These are phyloP conservation scores for Solanum rostratum DNA, from an alignment of 257 asterid species.

Conservation along the genomic window DNA sequence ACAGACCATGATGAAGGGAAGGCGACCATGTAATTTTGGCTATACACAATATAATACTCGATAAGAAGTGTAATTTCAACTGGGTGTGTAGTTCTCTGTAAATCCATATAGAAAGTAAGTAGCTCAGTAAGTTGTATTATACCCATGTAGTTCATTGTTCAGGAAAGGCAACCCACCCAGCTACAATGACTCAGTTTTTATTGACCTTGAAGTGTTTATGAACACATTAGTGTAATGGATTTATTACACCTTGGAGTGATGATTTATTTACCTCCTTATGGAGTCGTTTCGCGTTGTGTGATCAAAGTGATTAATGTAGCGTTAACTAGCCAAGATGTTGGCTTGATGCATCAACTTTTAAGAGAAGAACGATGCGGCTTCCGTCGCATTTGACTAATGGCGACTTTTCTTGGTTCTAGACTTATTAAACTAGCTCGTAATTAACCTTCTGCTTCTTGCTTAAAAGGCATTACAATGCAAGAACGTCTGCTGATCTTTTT, in stretches of 20 bases:
- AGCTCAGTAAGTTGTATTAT: not conserved
- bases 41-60: not conserved
- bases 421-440: not conserved
- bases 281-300: not conserved
- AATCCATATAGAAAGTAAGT: not conserved
- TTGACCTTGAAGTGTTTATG: not conserved
- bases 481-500: not conserved
- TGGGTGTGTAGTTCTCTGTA: not conserved
- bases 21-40: not conserved
- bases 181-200: not conserved
- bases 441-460: not conserved
- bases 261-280: not conserved
- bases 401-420: not conserved
- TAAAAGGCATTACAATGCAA: not conserved
- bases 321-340: not conserved
- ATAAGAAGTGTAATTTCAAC: not conserved
- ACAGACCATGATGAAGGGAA: constrained; percentile 3
- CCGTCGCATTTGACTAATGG: not conserved
- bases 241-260: not conserved
- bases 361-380: not conserved
- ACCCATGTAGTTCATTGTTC: not conserved
- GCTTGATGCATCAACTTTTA: not conserved
- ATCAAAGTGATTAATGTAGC: not conserved
- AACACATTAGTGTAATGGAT: not conserved
- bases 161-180: not conserved